Conservation (phyloP, 176 grass and related monocot species). For the Bonia amplexicaulis region DNA sequence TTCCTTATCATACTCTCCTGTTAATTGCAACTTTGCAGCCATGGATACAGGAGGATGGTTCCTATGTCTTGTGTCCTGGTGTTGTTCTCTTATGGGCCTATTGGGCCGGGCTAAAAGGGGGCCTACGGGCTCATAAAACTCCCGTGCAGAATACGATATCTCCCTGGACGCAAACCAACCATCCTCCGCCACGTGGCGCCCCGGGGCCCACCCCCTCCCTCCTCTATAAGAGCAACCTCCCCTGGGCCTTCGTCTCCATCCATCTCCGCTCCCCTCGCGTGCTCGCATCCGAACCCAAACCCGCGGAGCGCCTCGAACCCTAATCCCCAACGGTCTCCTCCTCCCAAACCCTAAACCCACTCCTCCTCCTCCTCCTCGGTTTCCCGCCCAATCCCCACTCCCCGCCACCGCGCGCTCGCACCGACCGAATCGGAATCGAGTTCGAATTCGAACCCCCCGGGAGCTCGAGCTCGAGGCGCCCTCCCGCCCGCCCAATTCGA, state of each 20-base stretch:
- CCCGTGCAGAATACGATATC: not conserved
- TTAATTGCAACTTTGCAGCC: no score
- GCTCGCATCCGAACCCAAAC: constrained; percentile 36
- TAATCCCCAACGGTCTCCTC: constrained; percentile 32
- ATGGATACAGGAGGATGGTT: not conserved
- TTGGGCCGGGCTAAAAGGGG: not conserved
- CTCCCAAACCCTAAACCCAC: constrained; percentile 4
- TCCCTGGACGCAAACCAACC: not conserved
- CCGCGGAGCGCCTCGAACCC: not conserved
- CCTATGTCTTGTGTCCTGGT: not conserved
- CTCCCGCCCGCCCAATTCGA: constrained; percentile 7
- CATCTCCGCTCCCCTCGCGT: not conserved
- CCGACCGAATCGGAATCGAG: not conserved
- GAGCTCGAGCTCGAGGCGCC: not conserved
- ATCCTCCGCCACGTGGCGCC: not conserved
- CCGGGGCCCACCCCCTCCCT: no score
- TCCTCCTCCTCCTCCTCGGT: not conserved
- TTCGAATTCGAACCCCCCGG: not conserved
- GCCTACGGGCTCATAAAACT: not conserved
- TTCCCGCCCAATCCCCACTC: constrained; percentile 21
- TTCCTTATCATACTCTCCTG: no score
- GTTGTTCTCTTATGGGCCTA: not conserved
- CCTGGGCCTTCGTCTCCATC: not conserved
- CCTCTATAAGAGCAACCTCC: not conserved
- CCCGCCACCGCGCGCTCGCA: not conserved